These are phyloP conservation scores for Sarcomyxa edulis DNA, from an alignment of 768 basidiomycete species.

Conservation along the genomic window DNA sequence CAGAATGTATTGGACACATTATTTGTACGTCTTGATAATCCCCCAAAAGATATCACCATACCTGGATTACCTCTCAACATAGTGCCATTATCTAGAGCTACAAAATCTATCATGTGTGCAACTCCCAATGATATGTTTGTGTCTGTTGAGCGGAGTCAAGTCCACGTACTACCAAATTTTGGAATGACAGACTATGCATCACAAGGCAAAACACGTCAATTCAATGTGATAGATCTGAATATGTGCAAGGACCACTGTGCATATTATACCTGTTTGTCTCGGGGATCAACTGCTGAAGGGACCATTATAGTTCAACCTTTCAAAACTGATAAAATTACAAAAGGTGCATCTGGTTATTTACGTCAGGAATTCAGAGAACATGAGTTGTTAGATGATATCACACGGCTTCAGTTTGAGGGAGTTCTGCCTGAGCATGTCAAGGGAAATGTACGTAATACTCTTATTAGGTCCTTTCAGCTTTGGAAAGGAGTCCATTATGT, in stretches of 20 bases:
- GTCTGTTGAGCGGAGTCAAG: conserved; percentile 14
- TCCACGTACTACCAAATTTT: conserved; percentile 21
- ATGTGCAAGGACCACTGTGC: conserved; percentile 10
- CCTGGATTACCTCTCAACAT: conserved; percentile 4
- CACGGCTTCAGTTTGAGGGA: conserved; percentile 9
- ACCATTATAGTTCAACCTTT: conserved; percentile 23
- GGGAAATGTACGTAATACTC: background rate
- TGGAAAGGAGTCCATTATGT: conserved; percentile 4
- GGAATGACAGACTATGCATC: conserved; percentile 24
- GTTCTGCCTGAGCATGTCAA: conserved; percentile 1
- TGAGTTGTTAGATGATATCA: conserved; percentile 16
- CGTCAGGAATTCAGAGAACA: conserved; percentile 17
- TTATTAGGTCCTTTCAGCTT: background rate
- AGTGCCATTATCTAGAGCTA: conserved; percentile 18
- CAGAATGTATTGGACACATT: conserved; percentile 12
- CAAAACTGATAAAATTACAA: conserved; percentile 12
- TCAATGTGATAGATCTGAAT: conserved; percentile 21
- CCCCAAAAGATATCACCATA: conserved; percentile 1
- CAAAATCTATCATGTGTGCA: conserved; percentile 6
- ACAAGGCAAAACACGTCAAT: conserved; percentile 15
- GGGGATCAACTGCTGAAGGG: conserved; percentile 13
- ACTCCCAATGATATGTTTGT: conserved; percentile 14
- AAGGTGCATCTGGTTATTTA: conserved; percentile 9
- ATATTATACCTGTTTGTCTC: conserved; percentile 14
- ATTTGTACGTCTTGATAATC: conserved; percentile 15